These are phyloP conservation scores for Fusarium scirpi DNA, from an alignment of 2,329 filamentous ascomycete genomes.

Conservation along the genomic window DNA sequence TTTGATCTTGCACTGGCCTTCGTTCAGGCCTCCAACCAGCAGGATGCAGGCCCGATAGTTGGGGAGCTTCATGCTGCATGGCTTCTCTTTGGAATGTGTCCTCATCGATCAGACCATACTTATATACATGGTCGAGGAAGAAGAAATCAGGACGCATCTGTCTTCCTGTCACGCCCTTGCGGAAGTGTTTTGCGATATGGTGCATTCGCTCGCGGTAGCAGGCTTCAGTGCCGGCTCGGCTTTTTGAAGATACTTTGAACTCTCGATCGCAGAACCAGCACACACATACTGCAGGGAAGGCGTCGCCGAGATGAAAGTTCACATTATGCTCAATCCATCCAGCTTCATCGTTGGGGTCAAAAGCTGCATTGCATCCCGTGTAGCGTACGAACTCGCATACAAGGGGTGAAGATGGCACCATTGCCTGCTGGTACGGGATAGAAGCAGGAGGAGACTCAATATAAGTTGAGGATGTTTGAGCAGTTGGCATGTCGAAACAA, in stretches of 20 bases:
- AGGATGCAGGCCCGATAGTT: constrained; percentile 27
- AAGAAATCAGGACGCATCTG: constrained; percentile 56
- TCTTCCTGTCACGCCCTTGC: constrained; percentile 34
- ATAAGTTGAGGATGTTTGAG: constrained; percentile 24
- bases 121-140: constrained; percentile 55
- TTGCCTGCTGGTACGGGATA: constrained; percentile 15
- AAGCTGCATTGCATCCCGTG: constrained; percentile 53
- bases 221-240: constrained; percentile 12
- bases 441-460: constrained; percentile 41
- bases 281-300: constrained; percentile 52
- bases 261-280: constrained; percentile 66
- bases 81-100: constrained; percentile 40
- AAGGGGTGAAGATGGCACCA: not conserved
- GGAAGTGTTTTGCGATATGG: constrained; percentile 63
- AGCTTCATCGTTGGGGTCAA: constrained; percentile 53
- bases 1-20: not conserved
- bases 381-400: constrained; percentile 60
- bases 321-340: constrained; percentile 62
- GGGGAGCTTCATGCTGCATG: constrained; percentile 37
- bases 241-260: constrained; percentile 47
- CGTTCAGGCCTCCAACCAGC: constrained; percentile 29
- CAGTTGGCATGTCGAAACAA: constrained; percentile 19
- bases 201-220: constrained; percentile 58
- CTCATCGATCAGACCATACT: constrained; percentile 46
- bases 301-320: constrained; percentile 51